Base-by-base conservation (phyloP, 345 rosid genomes). In the Ceriops tagal region DNA sequence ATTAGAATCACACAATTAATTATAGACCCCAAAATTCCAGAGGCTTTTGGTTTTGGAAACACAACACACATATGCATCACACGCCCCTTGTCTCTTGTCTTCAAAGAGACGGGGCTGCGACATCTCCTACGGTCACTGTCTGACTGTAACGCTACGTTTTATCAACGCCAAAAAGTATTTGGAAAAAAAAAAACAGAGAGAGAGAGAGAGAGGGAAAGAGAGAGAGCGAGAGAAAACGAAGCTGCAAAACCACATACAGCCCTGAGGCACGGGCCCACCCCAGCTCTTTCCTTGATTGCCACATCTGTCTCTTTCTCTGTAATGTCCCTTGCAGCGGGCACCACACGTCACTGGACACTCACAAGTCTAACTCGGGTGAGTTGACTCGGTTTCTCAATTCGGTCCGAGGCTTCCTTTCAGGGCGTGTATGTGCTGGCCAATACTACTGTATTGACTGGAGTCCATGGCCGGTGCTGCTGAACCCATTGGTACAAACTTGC, bases 401-500 rank as follows among this genome's bases (percentile, higher is more conserved):
- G 13, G 19, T 2, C 58, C 5, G 13, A 55, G 27, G 26, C 58
- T 8, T 55, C 22, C 28, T n/a, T 55, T 55, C 58, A 2, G 7
- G 26, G 58, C 8, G 16, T 8, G 15, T 53, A 19, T 19, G 57
- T n/a, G 57, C 22, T 53, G 26, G 26, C 57, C 59, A 22, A 24
- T 55, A 3, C 16, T 22, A 68, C 53, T 43, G 71, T 62, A 75
- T 53, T 75, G 75, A 60, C 69, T 56, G 61, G 68, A 26, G 21
- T 67, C 73, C 71, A 73, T 61, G 31, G 72, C 75, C 2, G 49
- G 3, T 3, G 49, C 49, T 43, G 49, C 49, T 43, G 82, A 68
- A 57, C 70, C 71, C 67, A 82, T 59, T 19, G 84, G 64, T 28
- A 82, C 73, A 21, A 71, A 77, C 71, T 73, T 77, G 10, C 75